Evolutionary conservation across 768 basidiomycete genomes (phyloP).

Genomic region (Boletus coccyginus): DNA sequence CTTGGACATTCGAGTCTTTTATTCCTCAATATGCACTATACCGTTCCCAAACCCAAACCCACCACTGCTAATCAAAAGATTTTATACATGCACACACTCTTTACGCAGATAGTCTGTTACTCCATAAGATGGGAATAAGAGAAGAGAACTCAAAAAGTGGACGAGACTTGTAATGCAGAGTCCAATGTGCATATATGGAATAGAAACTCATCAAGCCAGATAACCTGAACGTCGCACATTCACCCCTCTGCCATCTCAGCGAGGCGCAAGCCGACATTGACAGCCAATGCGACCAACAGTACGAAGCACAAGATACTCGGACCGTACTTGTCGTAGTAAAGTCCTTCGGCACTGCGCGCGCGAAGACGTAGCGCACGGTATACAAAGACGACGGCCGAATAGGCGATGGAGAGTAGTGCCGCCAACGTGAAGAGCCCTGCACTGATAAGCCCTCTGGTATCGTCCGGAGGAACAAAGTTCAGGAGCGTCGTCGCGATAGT

Average conservation of each 20-base stretch:
- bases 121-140: not conserved
- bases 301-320: conserved; percentile 73
- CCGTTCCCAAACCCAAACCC: conserved; percentile 18
- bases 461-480: conserved; percentile 75
- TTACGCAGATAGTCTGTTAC: not conserved
- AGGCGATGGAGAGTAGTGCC: conserved; percentile 86
- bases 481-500: conserved; percentile 87
- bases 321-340: conserved; percentile 90
- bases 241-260: conserved; percentile 43
- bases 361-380: conserved; percentile 71
- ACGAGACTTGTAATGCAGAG: not conserved
- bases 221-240: not conserved
- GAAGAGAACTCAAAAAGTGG: not conserved
- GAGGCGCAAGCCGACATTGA: conserved; percentile 72
- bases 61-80: conserved; percentile 24
- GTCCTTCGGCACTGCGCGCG: conserved; percentile 66
- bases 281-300: conserved; percentile 64
- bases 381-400: conserved; percentile 78
- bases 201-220: not conserved
- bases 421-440: conserved; percentile 86
- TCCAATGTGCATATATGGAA: not conserved
- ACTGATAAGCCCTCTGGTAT: conserved; percentile 77
- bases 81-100: conserved; percentile 5
- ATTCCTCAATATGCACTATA: conserved; percentile 28
- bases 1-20: conserved; percentile 24